Evolutionary conservation across 2,329 filamentous ascomycete species (phyloP).

Genomic region (Aspergillus versicolor): DNA sequence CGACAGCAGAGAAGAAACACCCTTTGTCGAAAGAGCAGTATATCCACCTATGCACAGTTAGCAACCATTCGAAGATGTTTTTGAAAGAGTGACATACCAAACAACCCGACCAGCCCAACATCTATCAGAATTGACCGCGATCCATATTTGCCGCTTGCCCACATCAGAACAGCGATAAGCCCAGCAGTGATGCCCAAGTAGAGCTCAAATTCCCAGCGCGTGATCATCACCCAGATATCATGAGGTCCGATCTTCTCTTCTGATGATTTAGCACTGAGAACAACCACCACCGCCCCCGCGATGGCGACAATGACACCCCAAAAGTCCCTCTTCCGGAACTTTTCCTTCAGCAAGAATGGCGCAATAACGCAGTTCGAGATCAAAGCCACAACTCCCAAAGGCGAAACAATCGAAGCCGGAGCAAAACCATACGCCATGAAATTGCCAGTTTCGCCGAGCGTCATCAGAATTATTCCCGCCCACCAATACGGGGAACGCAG

Average conservation of each 20-base stretch:
- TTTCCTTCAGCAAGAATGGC: slow-evolving; percentile 88
- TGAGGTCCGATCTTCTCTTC: slow-evolving; percentile 89
- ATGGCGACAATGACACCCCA: slow-evolving; percentile 87
- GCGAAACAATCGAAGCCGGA: slow-evolving; percentile 94
- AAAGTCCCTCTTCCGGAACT: slow-evolving; percentile 79
- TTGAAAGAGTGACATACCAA: slow-evolving; percentile 58
- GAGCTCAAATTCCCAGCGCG: slow-evolving; percentile 82
- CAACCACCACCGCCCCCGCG: slow-evolving; percentile 84
- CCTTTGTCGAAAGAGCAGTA: slow-evolving; percentile 95
- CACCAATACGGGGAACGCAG: slow-evolving; percentile 95
- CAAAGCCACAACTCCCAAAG: slow-evolving; percentile 91
- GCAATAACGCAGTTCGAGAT: slow-evolving; percentile 97
- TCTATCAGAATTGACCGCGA: slow-evolving; percentile 85
- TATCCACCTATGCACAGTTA: slow-evolving; percentile 67
- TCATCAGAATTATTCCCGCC: slow-evolving; percentile 89
- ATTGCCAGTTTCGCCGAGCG: slow-evolving; percentile 88
- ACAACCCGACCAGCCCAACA: slow-evolving; percentile 86
- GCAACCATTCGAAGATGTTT: slow-evolving; percentile 4
- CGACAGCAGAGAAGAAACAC: slow-evolving; percentile 90
- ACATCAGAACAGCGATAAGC: slow-evolving; percentile 76
- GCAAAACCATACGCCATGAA: slow-evolving; percentile 98
- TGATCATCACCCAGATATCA: slow-evolving; percentile 87
- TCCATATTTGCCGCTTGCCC: slow-evolving; percentile 81
- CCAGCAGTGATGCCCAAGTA: slow-evolving; percentile 76
- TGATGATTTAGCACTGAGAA: slow-evolving; percentile 82